Evolutionary conservation across 371 early-diverging fungal genomes (phyloP), one percentile per base, ranked within the genome.

Genomic region (Edhazardia aedis): DNA sequence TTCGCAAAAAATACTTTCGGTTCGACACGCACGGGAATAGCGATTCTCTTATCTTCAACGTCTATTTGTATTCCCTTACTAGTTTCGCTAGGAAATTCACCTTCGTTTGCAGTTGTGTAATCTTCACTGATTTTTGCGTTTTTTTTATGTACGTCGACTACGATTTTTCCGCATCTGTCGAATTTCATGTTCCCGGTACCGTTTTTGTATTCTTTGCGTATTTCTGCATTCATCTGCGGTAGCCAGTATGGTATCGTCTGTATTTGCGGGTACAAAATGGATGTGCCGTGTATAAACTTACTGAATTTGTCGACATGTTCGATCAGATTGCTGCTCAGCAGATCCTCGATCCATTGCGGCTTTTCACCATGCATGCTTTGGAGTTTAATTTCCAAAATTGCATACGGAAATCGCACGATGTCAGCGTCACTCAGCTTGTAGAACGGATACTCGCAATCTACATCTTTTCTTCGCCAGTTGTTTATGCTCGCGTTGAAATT

Each of bases 1-100:
- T 95, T 95, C 51, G 96, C 96, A 76, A 95, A 93, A 72, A 82
- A 93, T 12, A 90, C 91, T 73, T 95, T 95, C 43, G 96, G 96
- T 60, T 95, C 96, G 1, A 93, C 82, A 16, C 91, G 79, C 30
- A 72, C 68, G 29, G 72, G 72, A 37, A 72, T 61, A n/a, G 64
- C 45, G 33, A 72, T 62, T 14, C 61, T 61, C 43, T 61, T 62
- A 37, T 56, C 49, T 25, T 48, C 43, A 3, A 40, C 28, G 4
- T 33, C 33, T 33, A 19, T 1, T 3, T 53, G 53, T 7, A 53
- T 42, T 9, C 11, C 42, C 6, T 19, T 42, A 42, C 12, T 19
- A 16, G 9, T 51, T 47, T 42, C 23, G 29, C 18, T 19, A n/a
- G 47, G 43, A 42, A n/a, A 4, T 21, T 12, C 14, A 7, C 21